Conservation (phyloP, 768 basidiomycete species). For the Suillus subluteus region DNA sequence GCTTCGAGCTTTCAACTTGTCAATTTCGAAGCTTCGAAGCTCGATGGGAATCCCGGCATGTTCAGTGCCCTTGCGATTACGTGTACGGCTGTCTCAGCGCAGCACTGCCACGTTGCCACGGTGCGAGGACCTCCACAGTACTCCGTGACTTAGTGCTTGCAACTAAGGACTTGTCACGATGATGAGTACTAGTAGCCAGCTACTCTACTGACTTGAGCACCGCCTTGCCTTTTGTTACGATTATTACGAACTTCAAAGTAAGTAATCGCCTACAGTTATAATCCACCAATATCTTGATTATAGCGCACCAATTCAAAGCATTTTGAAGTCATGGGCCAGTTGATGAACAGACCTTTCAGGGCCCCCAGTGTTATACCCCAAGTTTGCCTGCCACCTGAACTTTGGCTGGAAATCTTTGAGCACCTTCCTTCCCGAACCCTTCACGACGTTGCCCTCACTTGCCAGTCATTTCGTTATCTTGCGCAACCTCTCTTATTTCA, state of each 20-base stretch:
- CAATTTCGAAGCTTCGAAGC: too few relatives aligned
- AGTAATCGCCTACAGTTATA: background rate
- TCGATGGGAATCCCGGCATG: too few relatives aligned
- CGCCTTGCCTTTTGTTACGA: background rate
- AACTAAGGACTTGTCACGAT: too few relatives aligned
- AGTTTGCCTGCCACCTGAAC: background rate
- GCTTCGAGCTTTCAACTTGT: too few relatives aligned
- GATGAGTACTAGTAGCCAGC: background rate
- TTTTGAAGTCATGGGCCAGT: slow-evolving; percentile 5
- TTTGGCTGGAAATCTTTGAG: slow-evolving; percentile 11
- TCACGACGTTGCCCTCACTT: slow-evolving; percentile 11
- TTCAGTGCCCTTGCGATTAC: too few relatives aligned
- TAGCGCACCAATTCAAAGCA: background rate
- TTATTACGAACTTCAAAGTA: background rate
- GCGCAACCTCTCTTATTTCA: slow-evolving; percentile 14
- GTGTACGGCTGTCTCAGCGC: too few relatives aligned
- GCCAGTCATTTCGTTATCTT: slow-evolving; percentile 10
- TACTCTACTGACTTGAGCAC: background rate
- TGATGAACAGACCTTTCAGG: background rate
- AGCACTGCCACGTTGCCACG: too few relatives aligned
- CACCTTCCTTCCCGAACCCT: background rate
- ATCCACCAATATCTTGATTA: background rate
- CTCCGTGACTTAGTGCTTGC: too few relatives aligned
- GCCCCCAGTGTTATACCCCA: background rate
- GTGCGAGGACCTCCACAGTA: too few relatives aligned